These are phyloP conservation scores for Tephrocybe sp. DNA, from an alignment of 768 basidiomycete genomes.

Conservation along the genomic window DNA sequence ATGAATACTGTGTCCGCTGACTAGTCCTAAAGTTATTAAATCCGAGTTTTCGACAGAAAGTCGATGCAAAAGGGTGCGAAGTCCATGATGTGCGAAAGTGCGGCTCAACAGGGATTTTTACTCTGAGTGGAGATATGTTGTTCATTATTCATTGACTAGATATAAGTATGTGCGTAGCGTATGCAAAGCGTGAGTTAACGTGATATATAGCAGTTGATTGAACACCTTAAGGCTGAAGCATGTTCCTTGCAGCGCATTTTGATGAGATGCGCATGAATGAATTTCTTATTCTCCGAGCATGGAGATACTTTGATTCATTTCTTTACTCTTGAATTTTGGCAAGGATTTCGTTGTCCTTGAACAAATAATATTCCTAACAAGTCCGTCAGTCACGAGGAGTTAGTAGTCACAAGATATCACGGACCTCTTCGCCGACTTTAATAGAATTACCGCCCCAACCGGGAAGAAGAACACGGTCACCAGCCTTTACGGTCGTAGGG, in stretches of 20 bases:
- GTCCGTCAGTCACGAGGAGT: background rate
- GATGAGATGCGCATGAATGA: background rate
- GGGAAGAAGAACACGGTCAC: conserved; percentile 91
- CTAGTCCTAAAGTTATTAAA: too few species aligned
- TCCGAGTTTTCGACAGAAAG: too few species aligned
- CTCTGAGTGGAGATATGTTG: conserved; percentile 1
- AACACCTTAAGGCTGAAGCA: background rate
- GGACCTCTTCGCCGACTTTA: conserved; percentile 94
- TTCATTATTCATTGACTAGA: conserved; percentile 4
- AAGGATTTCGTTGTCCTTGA: conserved; percentile 93
- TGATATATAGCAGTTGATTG: background rate
- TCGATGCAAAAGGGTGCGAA: too few species aligned
- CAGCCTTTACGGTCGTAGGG: conserved; percentile 77
- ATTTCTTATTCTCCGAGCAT: background rate
- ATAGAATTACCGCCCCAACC: conserved; percentile 96
- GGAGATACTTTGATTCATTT: background rate
- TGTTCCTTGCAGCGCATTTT: background rate
- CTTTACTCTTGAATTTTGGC: conserved; percentile 91
- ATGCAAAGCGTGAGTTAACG: conserved; percentile 5
- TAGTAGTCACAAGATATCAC: conserved; percentile 24
- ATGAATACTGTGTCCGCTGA: too few species aligned
- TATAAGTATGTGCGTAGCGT: conserved; percentile 2
- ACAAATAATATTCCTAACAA: conserved; percentile 86
- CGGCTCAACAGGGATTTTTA: background rate
- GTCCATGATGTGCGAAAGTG: too few species aligned